phyloP scores from a whole-genome alignment of 2,329 filamentous ascomycete genomes.

The Neodidymelliopsis sp. region DNA sequence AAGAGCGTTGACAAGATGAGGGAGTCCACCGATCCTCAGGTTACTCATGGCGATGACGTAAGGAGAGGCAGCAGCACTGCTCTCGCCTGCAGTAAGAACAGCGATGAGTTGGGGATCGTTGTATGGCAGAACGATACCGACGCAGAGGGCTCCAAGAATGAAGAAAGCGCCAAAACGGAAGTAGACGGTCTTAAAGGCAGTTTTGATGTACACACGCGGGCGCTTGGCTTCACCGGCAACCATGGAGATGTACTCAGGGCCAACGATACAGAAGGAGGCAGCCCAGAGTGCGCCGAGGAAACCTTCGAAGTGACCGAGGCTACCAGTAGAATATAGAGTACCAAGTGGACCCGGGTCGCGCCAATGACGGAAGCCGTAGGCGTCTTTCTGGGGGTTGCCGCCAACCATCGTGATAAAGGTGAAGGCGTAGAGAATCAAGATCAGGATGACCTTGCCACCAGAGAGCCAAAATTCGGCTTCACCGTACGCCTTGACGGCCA shows the following conservation, averaged over 20 bases:
- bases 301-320: constrained; percentile 45
- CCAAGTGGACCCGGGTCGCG: constrained; percentile 47
- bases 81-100: constrained; percentile 38
- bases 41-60: constrained; percentile 70
- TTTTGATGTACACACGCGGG: constrained; percentile 56
- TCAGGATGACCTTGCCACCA: constrained; percentile 56
- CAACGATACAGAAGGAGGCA: constrained; percentile 57
- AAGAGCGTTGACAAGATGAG: constrained; percentile 66
- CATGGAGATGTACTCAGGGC: constrained; percentile 59
- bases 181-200: constrained; percentile 58
- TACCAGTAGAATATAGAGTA: constrained; percentile 31
- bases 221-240: constrained; percentile 57
- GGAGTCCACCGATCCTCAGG: constrained; percentile 61
- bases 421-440: constrained; percentile 55
- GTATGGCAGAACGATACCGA: constrained; percentile 62
- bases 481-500: constrained; percentile 56
- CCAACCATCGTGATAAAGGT: constrained; percentile 57
- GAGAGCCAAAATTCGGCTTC: constrained; percentile 57
- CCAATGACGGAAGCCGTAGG: constrained; percentile 57
- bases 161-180: constrained; percentile 57
- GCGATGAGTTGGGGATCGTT: constrained; percentile 76
- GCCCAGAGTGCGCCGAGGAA: constrained; percentile 51
- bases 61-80: constrained; percentile 63
- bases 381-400: constrained; percentile 53
- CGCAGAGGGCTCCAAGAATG: constrained; percentile 54